phyloP scores from a whole-genome alignment of 1,139 yeast species.

The Zhuliangozyma parablackwelliae region DNA sequence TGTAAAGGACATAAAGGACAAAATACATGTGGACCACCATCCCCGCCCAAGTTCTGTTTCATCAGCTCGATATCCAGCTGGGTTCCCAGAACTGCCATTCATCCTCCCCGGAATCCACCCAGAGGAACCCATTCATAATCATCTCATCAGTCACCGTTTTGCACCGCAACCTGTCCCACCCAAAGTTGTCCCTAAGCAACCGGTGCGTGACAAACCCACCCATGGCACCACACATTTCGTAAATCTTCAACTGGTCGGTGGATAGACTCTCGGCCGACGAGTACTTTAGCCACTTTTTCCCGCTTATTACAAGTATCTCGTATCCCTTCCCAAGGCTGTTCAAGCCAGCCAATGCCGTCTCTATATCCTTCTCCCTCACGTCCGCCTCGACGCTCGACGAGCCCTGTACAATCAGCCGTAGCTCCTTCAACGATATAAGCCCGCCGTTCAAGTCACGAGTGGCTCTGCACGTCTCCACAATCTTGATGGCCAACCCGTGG shows the following conservation, averaged over 20 bases:
- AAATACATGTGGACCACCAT: neutral
- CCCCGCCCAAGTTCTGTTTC: neutral
- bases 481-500: constrained; percentile 63
- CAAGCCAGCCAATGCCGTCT: constrained; percentile 16
- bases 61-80: constrained; percentile 31
- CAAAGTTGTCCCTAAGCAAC: constrained; percentile 63
- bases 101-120: constrained; percentile 67
- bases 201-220: constrained; percentile 63
- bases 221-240: constrained; percentile 67
- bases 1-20: neutral
- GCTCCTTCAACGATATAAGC: constrained; percentile 59
- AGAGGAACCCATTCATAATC: constrained; percentile 74
- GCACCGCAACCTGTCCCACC: constrained; percentile 66
- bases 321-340: constrained; percentile 34
- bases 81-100: constrained; percentile 66
- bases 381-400: constrained; percentile 15
- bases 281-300: constrained; percentile 39
- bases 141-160: constrained; percentile 67
- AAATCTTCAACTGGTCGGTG: constrained; percentile 62
- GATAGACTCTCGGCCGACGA: constrained; percentile 31
- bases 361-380: constrained; percentile 17
- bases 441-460: constrained; percentile 80
- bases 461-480: constrained; percentile 70
- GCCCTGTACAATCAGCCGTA: constrained; percentile 28
- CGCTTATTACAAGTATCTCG: constrained; percentile 28